Conservation (phyloP, 2,329 filamentous ascomycete genomes). For the Aspergillus clavatus region DNA sequence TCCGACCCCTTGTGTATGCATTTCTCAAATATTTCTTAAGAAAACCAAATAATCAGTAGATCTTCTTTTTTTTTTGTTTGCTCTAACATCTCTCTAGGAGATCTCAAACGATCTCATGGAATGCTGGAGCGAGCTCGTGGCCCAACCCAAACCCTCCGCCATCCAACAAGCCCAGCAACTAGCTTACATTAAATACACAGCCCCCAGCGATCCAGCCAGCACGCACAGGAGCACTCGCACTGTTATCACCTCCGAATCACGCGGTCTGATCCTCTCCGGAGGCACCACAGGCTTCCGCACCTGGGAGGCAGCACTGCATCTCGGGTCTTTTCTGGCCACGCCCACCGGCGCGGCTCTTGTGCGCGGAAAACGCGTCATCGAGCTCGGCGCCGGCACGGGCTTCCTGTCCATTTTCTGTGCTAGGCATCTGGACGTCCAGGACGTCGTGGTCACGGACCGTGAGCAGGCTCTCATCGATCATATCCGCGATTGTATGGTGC, state of each 20-base stretch:
- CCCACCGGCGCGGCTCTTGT: conserved; percentile 44
- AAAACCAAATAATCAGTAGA: neutral
- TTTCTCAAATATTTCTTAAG: conserved; percentile 8
- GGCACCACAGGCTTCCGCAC: conserved; percentile 64
- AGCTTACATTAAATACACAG: conserved; percentile 68
- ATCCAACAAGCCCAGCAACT: conserved; percentile 63
- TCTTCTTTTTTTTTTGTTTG: conserved; percentile 11
- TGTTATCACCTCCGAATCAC: conserved; percentile 49
- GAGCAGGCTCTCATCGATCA: conserved; percentile 44
- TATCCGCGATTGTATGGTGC: conserved; percentile 34
- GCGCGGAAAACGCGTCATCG: conserved; percentile 52
- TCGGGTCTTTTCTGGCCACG: conserved; percentile 55
- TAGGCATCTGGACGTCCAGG: conserved; percentile 51
- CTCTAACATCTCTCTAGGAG: conserved; percentile 53
- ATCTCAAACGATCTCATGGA: conserved; percentile 77
- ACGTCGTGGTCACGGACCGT: conserved; percentile 59
- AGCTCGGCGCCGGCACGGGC: conserved; percentile 64
- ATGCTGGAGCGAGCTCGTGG: conserved; percentile 61
- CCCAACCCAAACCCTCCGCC: conserved; percentile 60
- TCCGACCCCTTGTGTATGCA: conserved; percentile 6
- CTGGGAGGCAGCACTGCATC: conserved; percentile 64
- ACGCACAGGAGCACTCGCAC: conserved; percentile 10
- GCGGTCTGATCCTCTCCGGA: conserved; percentile 52
- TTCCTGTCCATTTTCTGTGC: conserved; percentile 61
- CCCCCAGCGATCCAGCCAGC: conserved; percentile 16